A percentile compares a stretch with the other conserved stretches of the same genome.
Evolutionary conservation across 2,329 filamentous ascomycete genomes (phyloP).

Genomic region (Bipolaris sorokiniana): DNA sequence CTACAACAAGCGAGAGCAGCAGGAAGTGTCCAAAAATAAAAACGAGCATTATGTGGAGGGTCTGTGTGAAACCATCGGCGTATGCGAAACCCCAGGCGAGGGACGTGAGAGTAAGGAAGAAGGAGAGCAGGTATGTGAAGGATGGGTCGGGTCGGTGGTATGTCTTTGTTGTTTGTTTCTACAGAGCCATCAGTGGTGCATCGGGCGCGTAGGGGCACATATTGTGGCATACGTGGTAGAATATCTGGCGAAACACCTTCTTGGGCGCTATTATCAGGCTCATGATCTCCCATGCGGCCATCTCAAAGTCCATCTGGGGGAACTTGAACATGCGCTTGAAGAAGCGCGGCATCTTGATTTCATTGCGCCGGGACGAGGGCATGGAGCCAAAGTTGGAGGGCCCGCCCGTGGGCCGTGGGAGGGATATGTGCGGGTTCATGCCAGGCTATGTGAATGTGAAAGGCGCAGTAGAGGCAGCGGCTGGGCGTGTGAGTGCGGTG

Average conservation of each 20-base stretch:
- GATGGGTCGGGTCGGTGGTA: constrained; percentile 73
- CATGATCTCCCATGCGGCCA: constrained; percentile 76
- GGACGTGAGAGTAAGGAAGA: constrained; percentile 63
- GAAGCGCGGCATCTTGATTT: constrained; percentile 68
- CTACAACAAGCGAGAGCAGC: constrained; percentile 63
- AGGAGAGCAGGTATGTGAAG: constrained; percentile 71
- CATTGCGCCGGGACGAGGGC: constrained; percentile 56
- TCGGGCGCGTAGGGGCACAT: background rate
- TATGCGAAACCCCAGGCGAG: constrained; percentile 66
- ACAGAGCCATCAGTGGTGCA: constrained; percentile 2
- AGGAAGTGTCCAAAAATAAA: constrained; percentile 67
- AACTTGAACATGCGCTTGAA: constrained; percentile 75
- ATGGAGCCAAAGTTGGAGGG: constrained; percentile 60
- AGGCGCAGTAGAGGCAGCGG: constrained; percentile 1
- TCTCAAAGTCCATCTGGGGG: constrained; percentile 76
- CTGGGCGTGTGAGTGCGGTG: background rate
- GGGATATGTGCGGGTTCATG: constrained; percentile 67
- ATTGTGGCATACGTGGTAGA: constrained; percentile 63
- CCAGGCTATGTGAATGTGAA: constrained; percentile 6
- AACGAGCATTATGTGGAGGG: constrained; percentile 54
- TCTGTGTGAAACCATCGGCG: constrained; percentile 52
- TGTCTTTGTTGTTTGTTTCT: constrained; percentile 70
- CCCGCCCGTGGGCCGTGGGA: constrained; percentile 63
- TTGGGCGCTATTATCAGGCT: constrained; percentile 71
- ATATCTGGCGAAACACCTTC: constrained; percentile 74